These are phyloP conservation scores for Ehretia macrophylla DNA, from an alignment of 257 asterid species.

Conservation along the genomic window DNA sequence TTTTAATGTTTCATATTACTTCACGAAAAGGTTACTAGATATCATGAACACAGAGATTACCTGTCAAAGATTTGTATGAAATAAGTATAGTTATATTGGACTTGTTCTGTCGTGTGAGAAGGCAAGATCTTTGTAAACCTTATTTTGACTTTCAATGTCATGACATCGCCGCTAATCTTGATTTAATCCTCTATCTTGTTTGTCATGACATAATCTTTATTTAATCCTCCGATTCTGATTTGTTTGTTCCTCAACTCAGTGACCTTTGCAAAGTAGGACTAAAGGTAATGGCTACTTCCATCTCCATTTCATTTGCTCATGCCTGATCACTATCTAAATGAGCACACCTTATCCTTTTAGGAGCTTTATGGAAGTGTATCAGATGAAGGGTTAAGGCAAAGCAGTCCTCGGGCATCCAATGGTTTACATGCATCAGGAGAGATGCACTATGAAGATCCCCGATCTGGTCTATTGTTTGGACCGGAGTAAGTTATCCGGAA, in stretches of 20 bases:
- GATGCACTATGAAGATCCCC: constrained; percentile 23
- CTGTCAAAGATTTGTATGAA: no score
- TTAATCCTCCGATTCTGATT: neutral
- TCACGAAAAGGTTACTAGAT: no score
- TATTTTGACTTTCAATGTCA: no score
- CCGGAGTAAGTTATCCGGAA: constrained; percentile 32
- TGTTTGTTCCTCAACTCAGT: constrained; percentile 12
- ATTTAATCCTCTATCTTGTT: no score
- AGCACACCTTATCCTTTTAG: constrained; percentile 14
- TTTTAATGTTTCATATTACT: no score
- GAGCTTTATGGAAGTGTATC: constrained; percentile 41
- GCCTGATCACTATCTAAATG: constrained; percentile 1
- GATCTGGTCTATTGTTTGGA: constrained; percentile 35
- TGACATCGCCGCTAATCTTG: no score
- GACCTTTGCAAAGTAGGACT: constrained; percentile 50
- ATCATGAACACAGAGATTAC: no score
- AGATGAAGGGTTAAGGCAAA: constrained; percentile 26
- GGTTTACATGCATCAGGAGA: constrained; percentile 34
- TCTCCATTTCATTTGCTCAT: neutral
- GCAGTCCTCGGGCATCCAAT: no score
- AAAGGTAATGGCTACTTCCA: constrained; percentile 39
- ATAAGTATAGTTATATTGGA: no score
- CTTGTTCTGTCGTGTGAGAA: no score
- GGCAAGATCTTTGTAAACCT: no score
- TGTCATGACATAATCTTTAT: neutral